These are phyloP conservation scores for Guadua angustifolia DNA, from an alignment of 176 grass and related monocot species.

Conservation along the genomic window DNA sequence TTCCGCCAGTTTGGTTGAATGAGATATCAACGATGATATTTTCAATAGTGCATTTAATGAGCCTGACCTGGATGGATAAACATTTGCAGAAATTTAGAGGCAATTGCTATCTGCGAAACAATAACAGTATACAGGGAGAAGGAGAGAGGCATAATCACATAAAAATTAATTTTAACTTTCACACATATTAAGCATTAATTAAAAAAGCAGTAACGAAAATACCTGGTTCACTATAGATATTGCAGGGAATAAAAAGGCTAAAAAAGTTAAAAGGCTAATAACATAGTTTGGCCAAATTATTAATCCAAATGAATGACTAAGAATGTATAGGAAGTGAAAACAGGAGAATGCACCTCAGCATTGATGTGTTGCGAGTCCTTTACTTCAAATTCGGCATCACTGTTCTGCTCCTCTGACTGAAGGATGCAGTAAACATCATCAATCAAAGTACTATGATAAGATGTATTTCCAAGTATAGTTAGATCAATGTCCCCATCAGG, in stretches of 20 bases:
- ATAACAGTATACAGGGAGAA: conserved; percentile 36
- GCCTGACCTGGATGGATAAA: conserved; percentile 66
- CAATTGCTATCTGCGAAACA: conserved; percentile 7
- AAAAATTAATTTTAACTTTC: neutral
- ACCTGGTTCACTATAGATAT: neutral
- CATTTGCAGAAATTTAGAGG: conserved; percentile 38
- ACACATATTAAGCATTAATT: neutral
- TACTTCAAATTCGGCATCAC: conserved; percentile 68
- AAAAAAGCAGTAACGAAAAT: conserved; percentile 3
- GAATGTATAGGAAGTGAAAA: conserved; percentile 24
- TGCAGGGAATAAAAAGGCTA: neutral
- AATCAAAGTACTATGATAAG: conserved; percentile 53
- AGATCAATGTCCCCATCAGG: conserved; percentile 96
- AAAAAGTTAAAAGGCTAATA: neutral
- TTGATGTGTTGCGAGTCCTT: conserved; percentile 69
- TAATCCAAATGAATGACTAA: conserved; percentile 14
- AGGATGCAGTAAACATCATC: conserved; percentile 62
- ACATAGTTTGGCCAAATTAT: conserved; percentile 10
- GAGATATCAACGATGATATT: conserved; percentile 88
- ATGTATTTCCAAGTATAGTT: conserved; percentile 62
- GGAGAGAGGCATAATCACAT: neutral
- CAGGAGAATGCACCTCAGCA: conserved; percentile 63
- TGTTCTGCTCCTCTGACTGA: conserved; percentile 58
- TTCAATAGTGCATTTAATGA: conserved; percentile 88
- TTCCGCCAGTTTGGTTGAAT: conserved; percentile 90